Conservation (phyloP, 768 basidiomycete genomes). For the Boletus bicolor region DNA sequence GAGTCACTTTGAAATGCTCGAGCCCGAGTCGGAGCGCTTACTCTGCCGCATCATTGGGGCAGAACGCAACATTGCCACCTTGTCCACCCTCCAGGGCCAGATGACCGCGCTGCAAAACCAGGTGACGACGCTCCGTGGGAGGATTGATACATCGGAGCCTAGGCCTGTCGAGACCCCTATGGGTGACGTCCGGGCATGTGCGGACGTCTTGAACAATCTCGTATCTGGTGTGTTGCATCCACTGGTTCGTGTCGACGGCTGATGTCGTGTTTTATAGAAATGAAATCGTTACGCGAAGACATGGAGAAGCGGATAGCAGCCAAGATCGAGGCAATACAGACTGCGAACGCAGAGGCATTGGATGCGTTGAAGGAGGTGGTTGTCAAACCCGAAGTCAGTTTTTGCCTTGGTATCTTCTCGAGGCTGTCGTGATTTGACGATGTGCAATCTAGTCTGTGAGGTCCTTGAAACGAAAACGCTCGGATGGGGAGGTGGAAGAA, state of each 20-base stretch:
- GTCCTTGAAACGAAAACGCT: slow-evolving; percentile 65
- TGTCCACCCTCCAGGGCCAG: slow-evolving; percentile 28
- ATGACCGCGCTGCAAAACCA: slow-evolving; percentile 19
- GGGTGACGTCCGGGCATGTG: slow-evolving; percentile 29
- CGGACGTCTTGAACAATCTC: slow-evolving; percentile 37
- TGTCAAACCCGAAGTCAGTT: slow-evolving; percentile 31
- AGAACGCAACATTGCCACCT: slow-evolving; percentile 31
- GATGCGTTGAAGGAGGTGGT: slow-evolving; percentile 35
- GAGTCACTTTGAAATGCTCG: slow-evolving; percentile 38
- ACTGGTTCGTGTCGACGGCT: background rate
- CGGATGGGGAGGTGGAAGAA: slow-evolving; percentile 36
- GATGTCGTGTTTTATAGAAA: slow-evolving; percentile 33
- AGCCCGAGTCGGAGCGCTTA: slow-evolving; percentile 32
- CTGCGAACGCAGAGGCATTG: slow-evolving; percentile 39
- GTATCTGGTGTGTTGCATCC: slow-evolving; percentile 38
- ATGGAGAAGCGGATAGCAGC: slow-evolving; percentile 44
- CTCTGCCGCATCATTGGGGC: slow-evolving; percentile 26
- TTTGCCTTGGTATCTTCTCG: slow-evolving; percentile 10
- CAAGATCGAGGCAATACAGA: slow-evolving; percentile 44
- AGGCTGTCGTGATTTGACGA: slow-evolving; percentile 25
- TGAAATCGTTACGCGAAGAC: slow-evolving; percentile 42
- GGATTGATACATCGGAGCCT: slow-evolving; percentile 17
- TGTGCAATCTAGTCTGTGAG: slow-evolving; percentile 24
- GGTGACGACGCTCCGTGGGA: slow-evolving; percentile 19
- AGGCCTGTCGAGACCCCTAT: slow-evolving; percentile 6